phyloP scores from a whole-genome alignment of 108 stramenopile species.

The Cyclotella distinguenda region DNA sequence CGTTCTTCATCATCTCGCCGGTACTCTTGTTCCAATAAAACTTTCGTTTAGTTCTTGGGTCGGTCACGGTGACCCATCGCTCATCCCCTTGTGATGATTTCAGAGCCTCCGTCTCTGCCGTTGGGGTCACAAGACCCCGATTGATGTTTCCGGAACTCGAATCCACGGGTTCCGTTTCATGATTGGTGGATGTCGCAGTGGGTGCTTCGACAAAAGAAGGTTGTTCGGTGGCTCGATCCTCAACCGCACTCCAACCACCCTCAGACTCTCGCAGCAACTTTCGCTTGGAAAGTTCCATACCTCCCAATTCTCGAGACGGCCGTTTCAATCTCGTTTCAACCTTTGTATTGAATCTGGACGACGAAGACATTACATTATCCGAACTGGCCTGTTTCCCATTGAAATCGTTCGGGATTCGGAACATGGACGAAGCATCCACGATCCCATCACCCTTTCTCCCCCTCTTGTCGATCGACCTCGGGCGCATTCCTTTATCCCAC shows the following conservation, averaged over 20 bases:
- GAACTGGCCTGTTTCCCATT: background rate
- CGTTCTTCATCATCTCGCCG: slow-evolving; percentile 36
- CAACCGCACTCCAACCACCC: background rate
- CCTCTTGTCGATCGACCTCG: background rate
- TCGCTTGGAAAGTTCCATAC: slow-evolving; percentile 19
- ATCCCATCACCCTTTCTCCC: background rate
- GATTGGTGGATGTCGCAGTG: too few species aligned
- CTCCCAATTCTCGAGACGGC: slow-evolving; percentile 14
- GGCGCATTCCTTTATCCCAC: background rate
- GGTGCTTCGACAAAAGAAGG: too few species aligned
- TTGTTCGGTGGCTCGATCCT: background rate
- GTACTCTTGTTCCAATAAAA: slow-evolving; percentile 44
- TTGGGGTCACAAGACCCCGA: background rate
- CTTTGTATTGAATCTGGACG: too few species aligned
- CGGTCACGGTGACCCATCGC: slow-evolving; percentile 30
- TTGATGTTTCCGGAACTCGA: background rate
- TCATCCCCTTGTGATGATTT: background rate
- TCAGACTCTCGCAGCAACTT: slow-evolving; percentile 9
- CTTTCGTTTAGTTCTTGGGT: slow-evolving; percentile 18
- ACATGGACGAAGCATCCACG: background rate
- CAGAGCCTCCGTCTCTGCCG: background rate
- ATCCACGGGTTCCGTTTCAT: too few species aligned
- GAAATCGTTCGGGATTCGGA: background rate
- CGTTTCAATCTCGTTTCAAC: background rate
- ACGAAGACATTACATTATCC: too few species aligned